Evolutionary conservation across 257 asterid species (phyloP).

Genomic region (Scutellaria minor): DNA sequence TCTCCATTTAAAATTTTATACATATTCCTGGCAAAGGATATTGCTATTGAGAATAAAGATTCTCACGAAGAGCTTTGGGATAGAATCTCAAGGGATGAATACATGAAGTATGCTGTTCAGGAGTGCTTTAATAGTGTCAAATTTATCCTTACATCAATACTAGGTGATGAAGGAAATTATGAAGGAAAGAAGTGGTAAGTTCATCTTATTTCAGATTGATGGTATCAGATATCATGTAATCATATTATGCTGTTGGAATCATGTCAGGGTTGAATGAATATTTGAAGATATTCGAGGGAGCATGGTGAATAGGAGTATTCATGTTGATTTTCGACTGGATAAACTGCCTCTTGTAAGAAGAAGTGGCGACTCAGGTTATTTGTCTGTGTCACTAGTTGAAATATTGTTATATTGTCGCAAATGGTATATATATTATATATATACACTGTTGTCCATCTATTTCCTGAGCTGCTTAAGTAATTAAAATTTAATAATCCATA

Average conservation of each 20-base stretch:
- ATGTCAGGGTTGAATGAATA: constrained; percentile 84
- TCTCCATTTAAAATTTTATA: constrained; percentile 32
- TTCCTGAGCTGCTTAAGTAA: not conserved
- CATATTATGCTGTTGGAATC: constrained; percentile 32
- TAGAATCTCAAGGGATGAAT: constrained; percentile 87
- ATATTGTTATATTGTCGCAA: constrained; percentile 19
- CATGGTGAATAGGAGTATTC: constrained; percentile 56
- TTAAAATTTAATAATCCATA: no score
- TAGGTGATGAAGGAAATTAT: constrained; percentile 78
- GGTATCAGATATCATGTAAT: constrained; percentile 35
- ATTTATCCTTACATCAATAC: constrained; percentile 69
- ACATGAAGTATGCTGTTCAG: constrained; percentile 95
- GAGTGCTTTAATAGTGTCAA: constrained; percentile 76
- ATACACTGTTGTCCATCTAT: constrained; percentile 54
- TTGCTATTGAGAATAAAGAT: constrained; percentile 77
- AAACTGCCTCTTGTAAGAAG: constrained; percentile 56
- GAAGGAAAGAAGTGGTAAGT: constrained; percentile 90
- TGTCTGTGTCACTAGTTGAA: no score
- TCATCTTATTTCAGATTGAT: constrained; percentile 28
- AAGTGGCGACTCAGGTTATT: no score
- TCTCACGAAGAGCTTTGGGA: constrained; percentile 94
- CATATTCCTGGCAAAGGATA: constrained; percentile 92
- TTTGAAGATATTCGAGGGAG: constrained; percentile 65
- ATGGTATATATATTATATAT: not conserved
- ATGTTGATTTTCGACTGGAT: constrained; percentile 59